Evolutionary conservation across 805 yeast genomes (phyloP), one percentile per base, ranked within the genome.

Genomic region (Candida silvicultrix): DNA sequence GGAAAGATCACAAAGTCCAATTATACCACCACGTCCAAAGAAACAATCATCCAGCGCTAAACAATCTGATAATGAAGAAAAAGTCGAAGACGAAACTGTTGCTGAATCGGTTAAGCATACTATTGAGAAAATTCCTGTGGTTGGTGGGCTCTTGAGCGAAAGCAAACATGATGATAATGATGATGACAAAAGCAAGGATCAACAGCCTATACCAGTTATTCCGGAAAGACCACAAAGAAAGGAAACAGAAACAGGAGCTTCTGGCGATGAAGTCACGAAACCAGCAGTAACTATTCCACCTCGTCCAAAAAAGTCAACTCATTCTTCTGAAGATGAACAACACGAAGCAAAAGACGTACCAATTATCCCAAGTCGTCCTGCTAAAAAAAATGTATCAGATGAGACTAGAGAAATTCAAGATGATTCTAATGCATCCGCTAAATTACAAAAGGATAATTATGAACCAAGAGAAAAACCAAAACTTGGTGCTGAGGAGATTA

Each of bases 301-400:
- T 47, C 41, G 54, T 51, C 40, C 55, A 43, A 28, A 60, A 58
- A 44, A 59, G 63, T 44, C 21, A 23, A 23, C 9, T 11, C 20
- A 22, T 25, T 12, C 41, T 23, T 5, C 15, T 25, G 35, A 40
- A 40, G 20, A 34, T 2, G 25, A 31, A 25, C 53, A 23, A 23
- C 25, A 18, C 4, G 35, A 16, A 10, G 12, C 18, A 5, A 35
- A 35, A 35, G 38, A 35, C 9, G 20, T 22, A 16, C 14, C 44
- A 31, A 40, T 11, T 20, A 18, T 31, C n/a, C 46, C 44, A 16
- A 25, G 14, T 5, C 38, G 40, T 21, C 39, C 38, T 18, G 7
- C 38, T 4, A 19, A 19, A 35, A 15, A 38, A 41, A 21, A 12
- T 32, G 11, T 21, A 10, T 28, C 14, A 28, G 31, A 28, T 28